Evolutionary conservation across 768 basidiomycete species (phyloP).

Genomic region (Leucosporidium scottii): DNA sequence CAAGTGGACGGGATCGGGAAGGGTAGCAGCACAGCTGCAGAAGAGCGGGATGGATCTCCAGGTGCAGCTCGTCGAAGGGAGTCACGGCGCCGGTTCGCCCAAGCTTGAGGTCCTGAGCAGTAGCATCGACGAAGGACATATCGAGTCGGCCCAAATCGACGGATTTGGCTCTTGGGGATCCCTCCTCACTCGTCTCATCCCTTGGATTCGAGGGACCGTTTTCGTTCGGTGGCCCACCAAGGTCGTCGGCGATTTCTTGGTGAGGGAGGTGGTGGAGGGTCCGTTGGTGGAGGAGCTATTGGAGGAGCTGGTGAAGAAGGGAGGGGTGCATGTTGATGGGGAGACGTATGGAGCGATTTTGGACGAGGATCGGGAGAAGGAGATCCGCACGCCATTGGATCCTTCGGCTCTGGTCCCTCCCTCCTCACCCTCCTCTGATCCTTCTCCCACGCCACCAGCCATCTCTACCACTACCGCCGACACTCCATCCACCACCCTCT

Average conservation of each 20-base stretch:
- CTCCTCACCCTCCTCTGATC: background rate
- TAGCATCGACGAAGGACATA: background rate
- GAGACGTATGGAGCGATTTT: background rate
- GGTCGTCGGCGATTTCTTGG: background rate
- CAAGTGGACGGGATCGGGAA: background rate
- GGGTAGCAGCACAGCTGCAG: background rate
- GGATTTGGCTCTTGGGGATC: background rate
- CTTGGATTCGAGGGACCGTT: background rate
- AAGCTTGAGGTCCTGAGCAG: background rate
- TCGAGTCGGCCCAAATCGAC: background rate
- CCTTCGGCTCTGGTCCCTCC: background rate
- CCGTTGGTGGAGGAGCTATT: background rate
- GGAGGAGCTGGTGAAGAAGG: background rate
- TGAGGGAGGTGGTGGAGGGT: background rate
- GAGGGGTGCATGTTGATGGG: background rate
- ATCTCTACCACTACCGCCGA: background rate
- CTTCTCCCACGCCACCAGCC: background rate
- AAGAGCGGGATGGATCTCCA: background rate
- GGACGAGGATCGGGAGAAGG: background rate
- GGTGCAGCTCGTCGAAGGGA: background rate
- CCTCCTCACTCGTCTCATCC: background rate
- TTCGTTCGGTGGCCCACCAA: background rate
- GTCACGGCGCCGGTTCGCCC: background rate
- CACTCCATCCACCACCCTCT: background rate
- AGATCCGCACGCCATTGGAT: background rate